These are phyloP conservation scores for Paramarasmius palmivorus DNA, from an alignment of 1,284 basidiomycete genomes.

Conservation along the genomic window DNA sequence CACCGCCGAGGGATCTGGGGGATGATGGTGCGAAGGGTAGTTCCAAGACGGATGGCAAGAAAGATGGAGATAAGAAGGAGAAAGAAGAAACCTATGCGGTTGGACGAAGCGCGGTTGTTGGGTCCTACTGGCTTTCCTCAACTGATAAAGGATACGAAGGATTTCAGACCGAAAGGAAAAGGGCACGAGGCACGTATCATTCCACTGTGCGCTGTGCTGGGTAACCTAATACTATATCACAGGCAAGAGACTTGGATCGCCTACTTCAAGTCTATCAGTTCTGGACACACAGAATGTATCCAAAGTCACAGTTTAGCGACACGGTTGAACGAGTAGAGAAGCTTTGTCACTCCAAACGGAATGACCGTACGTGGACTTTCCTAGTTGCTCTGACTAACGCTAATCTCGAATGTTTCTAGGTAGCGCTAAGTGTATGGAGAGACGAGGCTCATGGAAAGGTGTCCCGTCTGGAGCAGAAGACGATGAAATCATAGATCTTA, in stretches of 20 bases:
- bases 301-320: conserved; percentile 82
- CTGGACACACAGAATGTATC: conserved; percentile 91
- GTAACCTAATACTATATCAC: conserved; percentile 6
- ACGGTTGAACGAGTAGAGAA: conserved; percentile 83
- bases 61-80: conserved; percentile 40
- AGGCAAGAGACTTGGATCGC: conserved; percentile 78
- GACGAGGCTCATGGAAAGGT: conserved; percentile 65
- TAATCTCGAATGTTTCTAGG: conserved; percentile 42
- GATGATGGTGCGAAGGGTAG: conserved; percentile 20
- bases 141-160: conserved; percentile 71
- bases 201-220: background rate
- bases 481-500: conserved; percentile 28
- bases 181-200: conserved; percentile 75
- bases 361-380: conserved; percentile 64
- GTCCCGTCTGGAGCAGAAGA: conserved; percentile 32
- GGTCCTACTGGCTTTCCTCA: conserved; percentile 76
- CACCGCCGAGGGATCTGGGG: conserved; percentile 38
- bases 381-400: background rate
- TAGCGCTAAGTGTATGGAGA: conserved; percentile 70
- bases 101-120: conserved; percentile 76
- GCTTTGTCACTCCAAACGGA: conserved; percentile 77
- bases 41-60: conserved; percentile 19
- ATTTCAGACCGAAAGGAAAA: conserved; percentile 81
- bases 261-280: conserved; percentile 85
- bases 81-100: conserved; percentile 54